phyloP scores from a whole-genome alignment of 1,139 yeast genomes.

The Candida freyschussii region DNA sequence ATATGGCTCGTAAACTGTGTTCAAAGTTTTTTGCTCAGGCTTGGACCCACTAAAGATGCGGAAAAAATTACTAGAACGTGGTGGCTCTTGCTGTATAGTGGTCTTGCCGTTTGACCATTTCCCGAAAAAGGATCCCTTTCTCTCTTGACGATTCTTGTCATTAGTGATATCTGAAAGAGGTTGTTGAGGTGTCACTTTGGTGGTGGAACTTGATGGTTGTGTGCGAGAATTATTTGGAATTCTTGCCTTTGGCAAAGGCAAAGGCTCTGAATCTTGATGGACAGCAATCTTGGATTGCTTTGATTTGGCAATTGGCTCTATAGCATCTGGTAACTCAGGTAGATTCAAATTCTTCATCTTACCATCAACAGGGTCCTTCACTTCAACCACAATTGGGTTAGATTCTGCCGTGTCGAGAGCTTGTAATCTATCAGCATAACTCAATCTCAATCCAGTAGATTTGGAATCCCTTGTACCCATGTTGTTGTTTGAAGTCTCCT shows the following conservation, averaged over 20 bases:
- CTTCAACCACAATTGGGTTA: slow-evolving; percentile 25
- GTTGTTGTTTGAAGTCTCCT: slow-evolving; percentile 4
- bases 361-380: slow-evolving; percentile 8
- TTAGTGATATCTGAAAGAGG: slow-evolving; percentile 22
- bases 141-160: slow-evolving; percentile 13
- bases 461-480: slow-evolving; percentile 5
- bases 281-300: slow-evolving; percentile 21
- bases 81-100: slow-evolving; percentile 6
- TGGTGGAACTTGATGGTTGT: slow-evolving; percentile 14
- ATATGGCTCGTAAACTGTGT: slow-evolving; percentile 28
- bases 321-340: slow-evolving; percentile 23
- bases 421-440: slow-evolving; percentile 25
- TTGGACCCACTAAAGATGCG: slow-evolving; percentile 16
- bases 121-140: slow-evolving; percentile 43
- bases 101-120: slow-evolving; percentile 41
- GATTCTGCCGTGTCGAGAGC: slow-evolving; percentile 13
- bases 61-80: slow-evolving; percentile 15
- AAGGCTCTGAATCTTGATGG: slow-evolving; percentile 10
- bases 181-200: slow-evolving; percentile 12
- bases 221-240: slow-evolving; percentile 1
- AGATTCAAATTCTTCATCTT: slow-evolving; percentile 12
- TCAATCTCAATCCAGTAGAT: slow-evolving; percentile 20
- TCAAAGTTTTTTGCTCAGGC: slow-evolving; percentile 19
- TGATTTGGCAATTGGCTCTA: slow-evolving; percentile 15
- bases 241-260: slow-evolving; percentile 32